Conservation (phyloP, 352 stramenopile species). For the Blastocystis sp. region DNA sequence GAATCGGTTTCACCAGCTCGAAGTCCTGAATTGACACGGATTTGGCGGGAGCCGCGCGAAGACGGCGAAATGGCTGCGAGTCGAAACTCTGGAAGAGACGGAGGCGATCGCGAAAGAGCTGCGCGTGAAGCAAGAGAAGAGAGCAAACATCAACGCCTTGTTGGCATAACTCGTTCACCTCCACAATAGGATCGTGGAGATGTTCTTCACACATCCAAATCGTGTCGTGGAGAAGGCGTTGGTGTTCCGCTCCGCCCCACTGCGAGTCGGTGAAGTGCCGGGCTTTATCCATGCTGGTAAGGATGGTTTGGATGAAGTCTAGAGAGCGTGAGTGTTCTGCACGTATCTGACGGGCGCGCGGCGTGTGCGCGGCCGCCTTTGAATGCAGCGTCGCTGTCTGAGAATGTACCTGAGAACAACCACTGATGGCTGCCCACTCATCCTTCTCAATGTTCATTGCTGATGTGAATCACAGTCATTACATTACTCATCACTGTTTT, state of each 20-base stretch:
- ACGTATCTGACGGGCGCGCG: constrained; percentile 20
- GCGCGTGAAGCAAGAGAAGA: background rate
- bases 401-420: background rate
- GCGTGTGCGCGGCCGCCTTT: background rate
- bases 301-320: background rate
- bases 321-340: background rate
- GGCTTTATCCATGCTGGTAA: background rate
- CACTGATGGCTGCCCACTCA: background rate
- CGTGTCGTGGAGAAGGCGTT: background rate
- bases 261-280: background rate
- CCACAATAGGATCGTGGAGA: constrained; percentile 4
- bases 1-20: constrained; percentile 83
- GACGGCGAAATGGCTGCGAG: background rate
- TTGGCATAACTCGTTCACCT: background rate
- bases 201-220: background rate
- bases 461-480: background rate
- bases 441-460: background rate
- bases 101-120: background rate
- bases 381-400: background rate
- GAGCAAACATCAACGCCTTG: background rate
- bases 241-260: background rate
- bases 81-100: background rate
- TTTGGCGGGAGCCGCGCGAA: background rate
- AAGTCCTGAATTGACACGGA: constrained; percentile 75
- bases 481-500: background rate